Percentiles rank a stretch among this genome's conserved stretches.
These are phyloP conservation scores for Collybia sp. DNA, from an alignment of 768 basidiomycete genomes.

Conservation along the genomic window DNA sequence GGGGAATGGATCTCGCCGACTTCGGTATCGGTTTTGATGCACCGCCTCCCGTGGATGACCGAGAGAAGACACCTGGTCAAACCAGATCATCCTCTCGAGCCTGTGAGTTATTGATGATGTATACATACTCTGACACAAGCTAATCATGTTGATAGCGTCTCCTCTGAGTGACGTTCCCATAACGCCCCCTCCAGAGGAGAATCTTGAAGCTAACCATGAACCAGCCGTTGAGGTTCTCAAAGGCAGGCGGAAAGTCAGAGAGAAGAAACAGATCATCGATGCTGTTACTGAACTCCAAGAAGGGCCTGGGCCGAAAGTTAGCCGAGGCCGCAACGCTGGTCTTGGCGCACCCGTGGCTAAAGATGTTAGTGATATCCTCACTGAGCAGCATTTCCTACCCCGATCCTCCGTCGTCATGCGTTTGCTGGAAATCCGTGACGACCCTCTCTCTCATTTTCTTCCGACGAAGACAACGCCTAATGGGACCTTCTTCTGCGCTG, in stretches of 20 bases:
- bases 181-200: conserved; percentile 69
- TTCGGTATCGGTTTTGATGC: conserved; percentile 66
- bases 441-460: conserved; percentile 82
- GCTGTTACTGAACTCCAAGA: conserved; percentile 80
- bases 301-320: conserved; percentile 48
- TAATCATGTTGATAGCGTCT: conserved; percentile 39
- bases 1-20: conserved; percentile 61
- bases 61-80: conserved; percentile 54
- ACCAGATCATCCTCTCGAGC: conserved; percentile 62
- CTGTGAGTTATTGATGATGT: conserved; percentile 38
- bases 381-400: conserved; percentile 82
- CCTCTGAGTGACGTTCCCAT: conserved; percentile 70
- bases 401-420: conserved; percentile 82
- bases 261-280: conserved; percentile 89
- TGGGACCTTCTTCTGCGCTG: conserved; percentile 78
- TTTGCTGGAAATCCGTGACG: conserved; percentile 78
- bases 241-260: conserved; percentile 50
- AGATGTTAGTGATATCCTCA: conserved; percentile 67
- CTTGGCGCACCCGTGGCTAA: conserved; percentile 49
- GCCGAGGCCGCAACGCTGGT: conserved; percentile 49
- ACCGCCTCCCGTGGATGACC: conserved; percentile 32
- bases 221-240: conserved; percentile 33
- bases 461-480: conserved; percentile 72
- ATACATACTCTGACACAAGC: neutral
- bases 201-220: conserved; percentile 40